Conservation (phyloP, 192 early-diverging fungal species). For the Backusella parvicylindrica region DNA sequence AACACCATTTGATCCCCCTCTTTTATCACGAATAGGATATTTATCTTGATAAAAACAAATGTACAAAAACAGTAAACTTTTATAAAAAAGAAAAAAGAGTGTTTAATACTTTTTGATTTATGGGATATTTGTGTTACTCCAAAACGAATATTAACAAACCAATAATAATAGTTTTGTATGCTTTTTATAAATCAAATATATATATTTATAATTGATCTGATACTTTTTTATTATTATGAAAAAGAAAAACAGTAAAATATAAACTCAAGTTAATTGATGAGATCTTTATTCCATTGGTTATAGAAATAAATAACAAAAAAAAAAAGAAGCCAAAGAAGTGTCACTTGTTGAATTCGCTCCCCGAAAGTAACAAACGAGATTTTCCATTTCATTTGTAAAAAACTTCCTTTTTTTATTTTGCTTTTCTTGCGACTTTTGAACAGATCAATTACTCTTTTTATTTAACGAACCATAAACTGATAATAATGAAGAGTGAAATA, state of each 20-base stretch:
- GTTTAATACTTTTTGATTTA: background rate
- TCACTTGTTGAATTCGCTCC: background rate
- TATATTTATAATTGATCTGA: background rate
- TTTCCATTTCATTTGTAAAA: slow-evolving; percentile 11
- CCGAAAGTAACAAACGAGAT: background rate
- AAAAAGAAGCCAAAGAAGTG: background rate
- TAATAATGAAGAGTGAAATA: background rate
- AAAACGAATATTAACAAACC: background rate
- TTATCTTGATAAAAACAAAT: background rate
- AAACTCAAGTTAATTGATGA: too few relatives aligned
- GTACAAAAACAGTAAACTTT: background rate
- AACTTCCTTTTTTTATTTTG: slow-evolving; percentile 2
- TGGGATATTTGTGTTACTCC: background rate
- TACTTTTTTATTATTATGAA: background rate
- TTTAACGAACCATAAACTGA: background rate
- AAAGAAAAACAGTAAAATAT: background rate
- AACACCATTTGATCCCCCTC: background rate
- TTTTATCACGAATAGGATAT: background rate
- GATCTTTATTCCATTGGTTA: background rate
- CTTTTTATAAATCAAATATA: background rate
- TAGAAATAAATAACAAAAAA: background rate
- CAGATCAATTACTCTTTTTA: background rate
- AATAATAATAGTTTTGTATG: background rate
- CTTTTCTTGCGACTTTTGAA: background rate
- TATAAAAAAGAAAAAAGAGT: background rate